Evolutionary conservation across 345 rosid genomes (phyloP), one percentile per base, ranked within the genome.

Genomic region (Gossypium stocksii): DNA sequence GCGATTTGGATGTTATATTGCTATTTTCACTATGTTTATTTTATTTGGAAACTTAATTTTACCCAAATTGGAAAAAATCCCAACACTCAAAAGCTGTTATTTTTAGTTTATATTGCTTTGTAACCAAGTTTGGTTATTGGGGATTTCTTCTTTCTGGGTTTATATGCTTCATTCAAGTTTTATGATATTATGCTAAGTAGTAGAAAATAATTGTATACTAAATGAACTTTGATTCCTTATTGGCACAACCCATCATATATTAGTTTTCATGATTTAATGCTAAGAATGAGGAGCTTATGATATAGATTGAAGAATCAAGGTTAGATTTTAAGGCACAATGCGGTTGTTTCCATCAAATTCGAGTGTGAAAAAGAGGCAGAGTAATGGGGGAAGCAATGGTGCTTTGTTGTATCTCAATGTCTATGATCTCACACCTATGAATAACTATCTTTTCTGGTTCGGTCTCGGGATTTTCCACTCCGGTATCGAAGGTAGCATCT

Each of bases 391-490:
- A 70, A 62, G 82, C 65, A 77, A 52, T 73, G 73, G 77, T 16
- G 70, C 85, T 2, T 79, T 81, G 23, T 77, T 94, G 54, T 91
- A 86, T 85, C 95, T 94, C 59, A 95, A 95, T 72, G 92, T 95
- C 34, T 95, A 95, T 81, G 99, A 95, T 81, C 96, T 95, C 73
- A 89, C 97, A n/a, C 93, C 98, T 58, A 81, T 92, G 71, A 95
- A 95, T 85, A 85, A 92, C 87, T 91, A 95, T 78, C 89, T 91
- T 76, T 95, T 89, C 80, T 89, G 93, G 93, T 83, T 92, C 4
- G 98, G 99, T 17, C 92, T 92, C 15, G 99, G 99, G 71, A 87
- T 95, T 66, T 95, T 92, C 80, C 99, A 95, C 86, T 92, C 99
- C 0, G 98, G 98, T 2, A 88, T 95, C 43, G 97, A 95, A 82